Percentiles rank a stretch among this genome's conserved stretches.
phyloP scores from a whole-genome alignment of 148 eudicot genomes.

The Diospyros lotus region DNA sequence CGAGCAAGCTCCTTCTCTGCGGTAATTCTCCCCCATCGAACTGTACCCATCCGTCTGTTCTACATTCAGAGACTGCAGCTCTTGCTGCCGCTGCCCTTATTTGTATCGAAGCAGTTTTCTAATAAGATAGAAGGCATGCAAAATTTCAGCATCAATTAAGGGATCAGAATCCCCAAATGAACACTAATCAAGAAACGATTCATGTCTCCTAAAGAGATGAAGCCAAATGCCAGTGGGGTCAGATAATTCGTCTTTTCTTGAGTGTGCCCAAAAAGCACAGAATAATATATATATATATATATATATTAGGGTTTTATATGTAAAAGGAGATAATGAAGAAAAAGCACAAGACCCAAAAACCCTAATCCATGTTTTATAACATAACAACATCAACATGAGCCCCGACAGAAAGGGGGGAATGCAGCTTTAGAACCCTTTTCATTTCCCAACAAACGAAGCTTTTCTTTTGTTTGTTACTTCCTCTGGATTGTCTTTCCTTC shows the following conservation, averaged over 20 bases:
- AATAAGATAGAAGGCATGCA: not conserved
- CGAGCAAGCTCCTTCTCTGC: slow-evolving; percentile 18
- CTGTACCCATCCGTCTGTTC: slow-evolving; percentile 22
- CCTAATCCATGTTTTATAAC: slow-evolving; percentile 15
- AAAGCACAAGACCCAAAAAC: slow-evolving; percentile 33
- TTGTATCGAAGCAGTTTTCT: slow-evolving; percentile 35
- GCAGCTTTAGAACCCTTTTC: slow-evolving; percentile 55
- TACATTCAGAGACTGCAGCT: slow-evolving; percentile 30
- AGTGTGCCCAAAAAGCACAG: no score
- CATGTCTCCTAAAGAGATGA: no score
- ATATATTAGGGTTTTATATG: not conserved
- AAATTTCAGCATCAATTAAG: not conserved
- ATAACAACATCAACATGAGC: slow-evolving; percentile 12
- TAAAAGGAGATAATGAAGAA: not conserved
- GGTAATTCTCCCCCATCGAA: slow-evolving; percentile 22
- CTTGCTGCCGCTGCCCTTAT: slow-evolving; percentile 22
- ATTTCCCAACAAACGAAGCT: slow-evolving; percentile 57
- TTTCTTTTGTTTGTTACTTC: slow-evolving; percentile 26
- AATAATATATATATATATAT: not conserved
- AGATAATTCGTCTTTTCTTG: no score
- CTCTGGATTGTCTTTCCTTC: not conserved
- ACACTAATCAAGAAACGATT: no score
- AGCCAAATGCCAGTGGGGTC: no score
- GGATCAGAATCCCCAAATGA: no score
- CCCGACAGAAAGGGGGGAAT: slow-evolving; percentile 72